These are phyloP conservation scores for Sugiyamaella paludigena DNA, from an alignment of 1,139 yeast species.

Conservation along the genomic window DNA sequence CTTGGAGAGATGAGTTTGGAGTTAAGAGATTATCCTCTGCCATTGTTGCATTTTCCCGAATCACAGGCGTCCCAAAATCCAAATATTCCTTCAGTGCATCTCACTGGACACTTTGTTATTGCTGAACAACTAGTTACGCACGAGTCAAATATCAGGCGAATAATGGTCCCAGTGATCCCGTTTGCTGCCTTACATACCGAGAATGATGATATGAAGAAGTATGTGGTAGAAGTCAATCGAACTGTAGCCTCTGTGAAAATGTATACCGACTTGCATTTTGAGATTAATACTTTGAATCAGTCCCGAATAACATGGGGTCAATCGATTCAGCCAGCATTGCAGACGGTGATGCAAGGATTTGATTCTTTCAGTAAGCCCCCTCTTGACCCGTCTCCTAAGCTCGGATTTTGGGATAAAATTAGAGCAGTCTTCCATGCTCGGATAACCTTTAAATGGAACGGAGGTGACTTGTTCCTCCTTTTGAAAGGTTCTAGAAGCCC, in stretches of 20 bases:
- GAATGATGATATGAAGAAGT: constrained; percentile 43
- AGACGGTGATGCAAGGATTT: constrained; percentile 73
- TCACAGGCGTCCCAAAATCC: constrained; percentile 39
- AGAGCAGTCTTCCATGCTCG: constrained; percentile 60
- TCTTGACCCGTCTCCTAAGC: constrained; percentile 75
- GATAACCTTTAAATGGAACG: constrained; percentile 47
- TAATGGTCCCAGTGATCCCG: constrained; percentile 63
- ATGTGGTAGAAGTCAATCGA: constrained; percentile 65
- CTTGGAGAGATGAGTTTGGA: constrained; percentile 55
- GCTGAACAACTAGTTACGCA: constrained; percentile 51
- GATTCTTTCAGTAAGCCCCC: constrained; percentile 83
- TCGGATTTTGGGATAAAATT: constrained; percentile 82
- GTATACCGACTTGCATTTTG: constrained; percentile 59
- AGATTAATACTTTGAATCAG: constrained; percentile 55
- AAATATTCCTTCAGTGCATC: constrained; percentile 34
- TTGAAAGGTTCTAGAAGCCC: constrained; percentile 80
- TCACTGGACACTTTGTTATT: constrained; percentile 53
- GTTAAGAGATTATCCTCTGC: constrained; percentile 68
- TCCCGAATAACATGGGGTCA: constrained; percentile 84
- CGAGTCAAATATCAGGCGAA: constrained; percentile 53
- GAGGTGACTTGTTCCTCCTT: constrained; percentile 47
- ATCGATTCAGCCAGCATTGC: constrained; percentile 79
- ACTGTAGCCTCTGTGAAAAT: constrained; percentile 76
- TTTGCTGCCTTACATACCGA: constrained; percentile 32
- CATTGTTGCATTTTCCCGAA: constrained; percentile 45